Conservation (phyloP, 495 filamentous ascomycete genomes). For the Podospora pseudoanserina region DNA sequence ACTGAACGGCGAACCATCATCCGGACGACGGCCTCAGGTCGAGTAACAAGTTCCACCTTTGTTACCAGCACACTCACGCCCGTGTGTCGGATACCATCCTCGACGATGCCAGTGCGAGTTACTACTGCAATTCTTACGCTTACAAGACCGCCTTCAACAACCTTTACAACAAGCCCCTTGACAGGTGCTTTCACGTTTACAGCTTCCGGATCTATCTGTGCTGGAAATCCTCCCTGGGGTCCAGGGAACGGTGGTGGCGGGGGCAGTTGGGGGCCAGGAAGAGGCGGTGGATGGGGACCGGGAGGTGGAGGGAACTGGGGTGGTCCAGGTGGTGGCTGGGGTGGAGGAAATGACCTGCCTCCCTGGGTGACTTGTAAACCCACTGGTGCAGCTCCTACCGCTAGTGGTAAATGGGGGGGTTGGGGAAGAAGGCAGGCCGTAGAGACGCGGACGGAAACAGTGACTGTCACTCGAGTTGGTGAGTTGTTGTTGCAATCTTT, state of each 20-base stretch:
- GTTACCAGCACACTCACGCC: background rate
- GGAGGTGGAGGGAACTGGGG: background rate
- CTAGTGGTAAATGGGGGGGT: background rate
- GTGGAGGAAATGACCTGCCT: background rate
- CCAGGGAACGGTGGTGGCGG: background rate
- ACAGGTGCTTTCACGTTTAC: constrained; percentile 1
- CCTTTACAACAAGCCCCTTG: background rate
- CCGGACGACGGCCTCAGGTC: background rate
- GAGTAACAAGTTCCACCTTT: background rate
- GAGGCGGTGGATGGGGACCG: background rate
- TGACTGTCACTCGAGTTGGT: background rate
- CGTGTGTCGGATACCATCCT: background rate
- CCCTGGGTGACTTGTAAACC: constrained; percentile 1
- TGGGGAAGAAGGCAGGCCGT: background rate
- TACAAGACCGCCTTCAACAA: background rate
- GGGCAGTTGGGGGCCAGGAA: background rate
- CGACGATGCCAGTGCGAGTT: background rate
- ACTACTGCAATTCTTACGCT: background rate
- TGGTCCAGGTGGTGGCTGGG: constrained; percentile 1
- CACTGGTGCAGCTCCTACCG: background rate
- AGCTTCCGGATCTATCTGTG: background rate
- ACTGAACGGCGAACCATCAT: background rate
- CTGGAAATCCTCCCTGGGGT: background rate
- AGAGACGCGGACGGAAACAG: background rate
- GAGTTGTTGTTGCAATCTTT: background rate